Base-by-base conservation (phyloP, 2,329 filamentous ascomycete genomes). In the Escovopsis sp. region DNA sequence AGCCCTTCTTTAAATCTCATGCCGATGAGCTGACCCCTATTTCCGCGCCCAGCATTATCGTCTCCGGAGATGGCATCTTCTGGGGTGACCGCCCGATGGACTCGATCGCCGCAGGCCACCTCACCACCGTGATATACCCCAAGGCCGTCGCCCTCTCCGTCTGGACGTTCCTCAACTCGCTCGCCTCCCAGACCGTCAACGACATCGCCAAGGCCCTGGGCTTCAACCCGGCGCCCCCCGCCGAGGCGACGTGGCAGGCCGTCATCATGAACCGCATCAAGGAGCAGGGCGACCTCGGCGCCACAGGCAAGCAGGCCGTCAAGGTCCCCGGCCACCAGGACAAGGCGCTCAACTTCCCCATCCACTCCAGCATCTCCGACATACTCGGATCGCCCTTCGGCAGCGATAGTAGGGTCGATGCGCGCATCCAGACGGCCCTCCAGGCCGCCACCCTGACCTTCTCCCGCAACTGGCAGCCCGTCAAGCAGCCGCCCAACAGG, bases 111-210 rank as follows among this genome's bases (percentile, higher is more conserved):
- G 72, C 68, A 18, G 59, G 64, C 43, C 59, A 63, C 42, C 54
- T 73, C 11, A 58, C 65, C 35, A 66, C 68, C n/a, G 62, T 65
- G 3, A 56, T 79, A 4, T 76, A 69, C 61, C 76, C 76, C 2
- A 65, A 64, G 35, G 66, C 72, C 2, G 53, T 77, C 2, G 63
- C 68, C 5, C 46, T 68, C 39, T 69, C 73, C 0, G 59, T 65
- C 2, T 76, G 70, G 66, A 67, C 64, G 1, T 75, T 77, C 48
- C 53, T 66, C 8, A 67, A 64, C 33, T 66, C 67, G 1, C 54
- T 77, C 6, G 52, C 66, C 19, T 63, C 61, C 39, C 64, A 71
- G 41, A 66, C 73, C 12, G 57, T 61, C 7, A 47, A 58, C 5
- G 62, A 64, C 26, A 53, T 73, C 1, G 62, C 62, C 18, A 65